Evolutionary conservation across 2,329 filamentous ascomycete genomes (phyloP).

Genomic region (Bimuria novae-zelandiae): DNA sequence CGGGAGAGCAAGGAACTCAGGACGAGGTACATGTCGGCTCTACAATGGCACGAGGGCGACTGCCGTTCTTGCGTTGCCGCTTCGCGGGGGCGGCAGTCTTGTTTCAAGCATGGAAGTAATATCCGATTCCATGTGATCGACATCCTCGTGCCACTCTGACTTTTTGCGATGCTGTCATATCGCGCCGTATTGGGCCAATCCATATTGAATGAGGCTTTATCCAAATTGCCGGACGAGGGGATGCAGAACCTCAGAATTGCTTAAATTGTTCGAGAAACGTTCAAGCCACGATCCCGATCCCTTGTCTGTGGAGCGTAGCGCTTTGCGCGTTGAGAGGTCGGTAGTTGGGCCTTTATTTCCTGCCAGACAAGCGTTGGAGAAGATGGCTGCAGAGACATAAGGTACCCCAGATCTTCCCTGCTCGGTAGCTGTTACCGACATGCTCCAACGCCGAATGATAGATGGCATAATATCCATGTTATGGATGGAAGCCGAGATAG

Average conservation of each 20-base stretch:
- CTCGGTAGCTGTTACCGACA: conserved; percentile 10
- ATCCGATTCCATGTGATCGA: conserved; percentile 25
- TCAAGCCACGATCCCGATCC: not conserved
- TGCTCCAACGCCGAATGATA: conserved; percentile 8
- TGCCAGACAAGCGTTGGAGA: not conserved
- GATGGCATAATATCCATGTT: conserved; percentile 8
- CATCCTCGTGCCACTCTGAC: conserved; percentile 4
- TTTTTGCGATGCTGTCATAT: conserved; percentile 3
- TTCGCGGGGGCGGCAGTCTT: conserved; percentile 18
- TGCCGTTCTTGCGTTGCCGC: conserved; percentile 29
- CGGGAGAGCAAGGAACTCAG: conserved; percentile 18
- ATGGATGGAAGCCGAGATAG: too few species aligned
- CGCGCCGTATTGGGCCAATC: not conserved
- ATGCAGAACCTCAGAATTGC: conserved; percentile 9
- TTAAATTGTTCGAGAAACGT: not conserved
- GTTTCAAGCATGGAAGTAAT: conserved; percentile 27
- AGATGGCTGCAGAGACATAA: conserved; percentile 2
- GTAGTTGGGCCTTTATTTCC: conserved; percentile 6
- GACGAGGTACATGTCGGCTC: conserved; percentile 18
- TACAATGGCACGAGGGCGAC: conserved; percentile 26
- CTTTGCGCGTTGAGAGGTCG: not conserved
- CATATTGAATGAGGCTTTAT: conserved; percentile 14
- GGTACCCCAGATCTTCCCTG: conserved; percentile 8
- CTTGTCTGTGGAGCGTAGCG: conserved; percentile 3
- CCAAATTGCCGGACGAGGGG: conserved; percentile 12